These are phyloP conservation scores for Leccinum sublutescens DNA, from an alignment of 768 basidiomycete species.

Conservation along the genomic window DNA sequence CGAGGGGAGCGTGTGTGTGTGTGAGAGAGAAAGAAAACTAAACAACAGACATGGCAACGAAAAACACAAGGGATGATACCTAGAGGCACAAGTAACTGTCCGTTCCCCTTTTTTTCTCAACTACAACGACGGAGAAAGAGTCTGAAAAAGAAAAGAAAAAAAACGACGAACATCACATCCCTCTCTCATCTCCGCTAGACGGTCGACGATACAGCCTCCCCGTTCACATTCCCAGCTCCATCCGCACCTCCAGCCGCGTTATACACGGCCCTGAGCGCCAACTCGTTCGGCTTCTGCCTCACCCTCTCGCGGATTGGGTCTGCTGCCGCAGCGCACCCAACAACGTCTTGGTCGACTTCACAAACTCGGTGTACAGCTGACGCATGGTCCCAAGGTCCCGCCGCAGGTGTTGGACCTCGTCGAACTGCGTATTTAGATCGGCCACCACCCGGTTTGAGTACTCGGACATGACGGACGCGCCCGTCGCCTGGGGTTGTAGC, in stretches of 20 bases:
- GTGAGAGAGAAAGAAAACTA: neutral
- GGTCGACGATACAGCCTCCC: slow-evolving; percentile 7
- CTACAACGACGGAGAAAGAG: neutral
- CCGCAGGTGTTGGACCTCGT: slow-evolving; percentile 91
- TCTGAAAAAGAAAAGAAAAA: neutral
- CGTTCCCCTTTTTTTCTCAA: too few species aligned
- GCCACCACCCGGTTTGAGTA: slow-evolving; percentile 70
- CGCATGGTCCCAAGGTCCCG: slow-evolving; percentile 92
- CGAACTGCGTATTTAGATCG: slow-evolving; percentile 89
- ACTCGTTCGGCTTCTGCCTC: slow-evolving; percentile 79
- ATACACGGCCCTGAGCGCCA: slow-evolving; percentile 90
- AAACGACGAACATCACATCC: neutral
- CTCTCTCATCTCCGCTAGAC: neutral
- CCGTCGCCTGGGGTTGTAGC: slow-evolving; percentile 65
- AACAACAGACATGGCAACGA: neutral
- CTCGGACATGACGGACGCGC: slow-evolving; percentile 70
- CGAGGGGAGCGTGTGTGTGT: neutral
- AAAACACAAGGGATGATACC: neutral
- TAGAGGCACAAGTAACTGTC: neutral
- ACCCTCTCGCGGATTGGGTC: slow-evolving; percentile 89
- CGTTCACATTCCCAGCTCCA: slow-evolving; percentile 3
- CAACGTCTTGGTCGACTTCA: slow-evolving; percentile 86
- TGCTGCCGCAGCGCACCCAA: slow-evolving; percentile 76
- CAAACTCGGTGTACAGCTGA: slow-evolving; percentile 92
- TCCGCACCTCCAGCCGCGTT: slow-evolving; percentile 23